Conservation (phyloP, 2,329 filamentous ascomycete genomes). For the Grosmannia clavigera region DNA sequence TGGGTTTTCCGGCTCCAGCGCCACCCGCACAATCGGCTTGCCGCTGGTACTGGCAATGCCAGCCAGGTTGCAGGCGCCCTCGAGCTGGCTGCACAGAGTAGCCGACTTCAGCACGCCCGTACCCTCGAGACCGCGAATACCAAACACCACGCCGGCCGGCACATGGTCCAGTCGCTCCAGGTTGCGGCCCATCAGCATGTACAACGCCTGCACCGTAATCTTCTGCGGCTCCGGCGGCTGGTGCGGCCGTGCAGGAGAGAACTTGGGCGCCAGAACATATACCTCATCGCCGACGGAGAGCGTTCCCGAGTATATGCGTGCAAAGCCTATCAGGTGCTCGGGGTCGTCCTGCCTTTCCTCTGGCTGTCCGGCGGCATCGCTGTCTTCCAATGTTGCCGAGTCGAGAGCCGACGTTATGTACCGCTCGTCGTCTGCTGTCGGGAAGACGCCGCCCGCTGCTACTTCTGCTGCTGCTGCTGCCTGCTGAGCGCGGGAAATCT, state of each 20-base stretch:
- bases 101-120: conserved; percentile 84
- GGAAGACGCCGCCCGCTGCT: conserved; percentile 11
- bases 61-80: conserved; percentile 81
- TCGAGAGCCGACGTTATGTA: conserved; percentile 5
- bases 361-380: conserved; percentile 26
- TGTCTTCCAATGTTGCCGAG: conserved; percentile 1
- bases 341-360: conserved; percentile 50
- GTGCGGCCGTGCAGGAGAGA: conserved; percentile 67
- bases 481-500: conserved; percentile 70
- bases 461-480: conserved; percentile 19
- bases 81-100: conserved; percentile 77
- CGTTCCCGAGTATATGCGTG: conserved; percentile 82
- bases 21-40: conserved; percentile 88
- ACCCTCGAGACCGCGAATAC: conserved; percentile 83
- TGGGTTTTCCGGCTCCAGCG: conserved; percentile 85
- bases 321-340: conserved; percentile 90
- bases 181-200: conserved; percentile 89
- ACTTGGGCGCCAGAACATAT: conserved; percentile 88
- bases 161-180: conserved; percentile 74
- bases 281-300: conserved; percentile 80
- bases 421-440: conserved; percentile 20
- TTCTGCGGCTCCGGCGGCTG: conserved; percentile 63
- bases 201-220: conserved; percentile 75
- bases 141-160: conserved; percentile 89
- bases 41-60: conserved; percentile 65